Evolutionary conservation across 176 grass and related monocot species (phyloP).

Genomic region (Rhipidocladum racemiflorum): DNA sequence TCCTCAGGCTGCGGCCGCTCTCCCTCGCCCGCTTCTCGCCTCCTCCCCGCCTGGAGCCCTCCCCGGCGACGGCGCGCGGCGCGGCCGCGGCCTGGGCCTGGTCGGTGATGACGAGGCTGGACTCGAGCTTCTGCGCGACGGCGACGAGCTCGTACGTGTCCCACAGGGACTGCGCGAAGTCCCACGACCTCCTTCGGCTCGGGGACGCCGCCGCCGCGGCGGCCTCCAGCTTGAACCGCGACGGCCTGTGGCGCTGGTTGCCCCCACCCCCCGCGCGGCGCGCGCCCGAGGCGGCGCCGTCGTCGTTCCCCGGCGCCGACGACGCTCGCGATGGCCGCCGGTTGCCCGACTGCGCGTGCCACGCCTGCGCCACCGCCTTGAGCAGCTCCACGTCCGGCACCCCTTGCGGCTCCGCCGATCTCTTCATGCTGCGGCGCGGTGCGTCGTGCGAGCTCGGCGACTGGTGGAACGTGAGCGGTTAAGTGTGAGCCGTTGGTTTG

Average conservation of each 20-base stretch:
- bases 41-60: neutral
- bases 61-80: neutral
- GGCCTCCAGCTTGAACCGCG: slow-evolving; percentile 81
- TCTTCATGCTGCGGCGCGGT: slow-evolving; percentile 30
- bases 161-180: slow-evolving; percentile 69
- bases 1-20: slow-evolving; percentile 59
- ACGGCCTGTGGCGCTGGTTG: slow-evolving; percentile 29
- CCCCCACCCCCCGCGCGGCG: neutral
- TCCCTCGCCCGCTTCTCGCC: slow-evolving; percentile 42
- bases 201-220: neutral
- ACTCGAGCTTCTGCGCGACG: slow-evolving; percentile 64
- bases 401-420: neutral
- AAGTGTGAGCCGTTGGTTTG: neutral
- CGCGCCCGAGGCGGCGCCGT: slow-evolving; percentile 6
- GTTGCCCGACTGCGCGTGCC: slow-evolving; percentile 68
- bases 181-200: slow-evolving; percentile 20
- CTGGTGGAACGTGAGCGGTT: slow-evolving; percentile 11
- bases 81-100: neutral
- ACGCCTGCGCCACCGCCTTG: slow-evolving; percentile 86
- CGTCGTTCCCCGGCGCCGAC: neutral
- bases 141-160: slow-evolving; percentile 86
- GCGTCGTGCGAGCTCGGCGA: neutral
- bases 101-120: slow-evolving; percentile 44
- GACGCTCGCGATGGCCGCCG: slow-evolving; percentile 15
- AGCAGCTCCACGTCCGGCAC: slow-evolving; percentile 47